phyloP scores from a whole-genome alignment of 129 eudicot genomes.

The Erigeron canadensis region DNA sequence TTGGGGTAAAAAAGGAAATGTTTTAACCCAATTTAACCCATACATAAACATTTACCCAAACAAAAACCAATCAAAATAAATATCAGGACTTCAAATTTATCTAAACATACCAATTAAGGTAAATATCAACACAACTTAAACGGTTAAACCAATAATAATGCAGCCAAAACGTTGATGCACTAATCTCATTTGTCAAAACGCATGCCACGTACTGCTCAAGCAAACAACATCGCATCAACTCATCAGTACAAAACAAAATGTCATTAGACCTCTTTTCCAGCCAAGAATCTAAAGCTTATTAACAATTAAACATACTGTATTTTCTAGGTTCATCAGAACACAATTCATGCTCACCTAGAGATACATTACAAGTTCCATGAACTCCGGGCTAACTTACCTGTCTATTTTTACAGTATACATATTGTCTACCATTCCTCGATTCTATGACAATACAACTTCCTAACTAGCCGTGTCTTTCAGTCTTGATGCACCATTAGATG shows the following conservation, averaged over 20 bases:
- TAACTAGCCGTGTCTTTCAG: slow-evolving; percentile 8
- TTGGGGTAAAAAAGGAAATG: no score
- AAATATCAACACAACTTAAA: no score
- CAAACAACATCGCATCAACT: background rate
- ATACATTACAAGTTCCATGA: background rate
- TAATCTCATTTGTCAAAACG: background rate
- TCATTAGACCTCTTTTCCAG: background rate
- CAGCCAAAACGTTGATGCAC: no score
- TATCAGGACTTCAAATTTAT: no score
- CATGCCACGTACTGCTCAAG: background rate
- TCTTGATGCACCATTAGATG: slow-evolving; percentile 3
- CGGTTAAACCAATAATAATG: no score
- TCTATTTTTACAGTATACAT: slow-evolving; percentile 6
- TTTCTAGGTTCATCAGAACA: slow-evolving; percentile 13
- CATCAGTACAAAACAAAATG: background rate
- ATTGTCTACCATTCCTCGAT: slow-evolving; percentile 2
- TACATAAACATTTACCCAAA: no score
- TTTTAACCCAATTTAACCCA: no score
- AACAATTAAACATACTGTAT: slow-evolving; percentile 15
- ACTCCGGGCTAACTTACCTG: background rate
- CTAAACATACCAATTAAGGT: no score
- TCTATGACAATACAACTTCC: slow-evolving; percentile 3
- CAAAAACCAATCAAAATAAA: no score
- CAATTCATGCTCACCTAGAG: background rate
- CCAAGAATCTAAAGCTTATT: background rate